Evolutionary conservation across 257 asterid species (phyloP).

Genomic region (Rhazya stricta): DNA sequence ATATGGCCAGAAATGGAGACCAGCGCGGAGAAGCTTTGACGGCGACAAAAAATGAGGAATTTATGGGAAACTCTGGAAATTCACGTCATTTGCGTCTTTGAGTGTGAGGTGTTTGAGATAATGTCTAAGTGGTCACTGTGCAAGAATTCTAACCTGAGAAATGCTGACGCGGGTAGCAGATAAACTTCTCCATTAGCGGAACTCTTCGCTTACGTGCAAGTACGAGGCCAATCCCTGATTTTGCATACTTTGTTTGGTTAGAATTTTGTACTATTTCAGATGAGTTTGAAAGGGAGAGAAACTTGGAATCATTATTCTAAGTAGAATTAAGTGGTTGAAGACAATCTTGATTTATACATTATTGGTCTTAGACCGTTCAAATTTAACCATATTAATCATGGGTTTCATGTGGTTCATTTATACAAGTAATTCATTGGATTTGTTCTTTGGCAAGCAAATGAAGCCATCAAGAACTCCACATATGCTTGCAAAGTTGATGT

Average conservation of each 20-base stretch:
- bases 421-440: conserved; percentile 5
- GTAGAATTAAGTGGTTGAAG: background rate
- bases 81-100: background rate
- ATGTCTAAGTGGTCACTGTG: background rate
- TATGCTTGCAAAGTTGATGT: background rate
- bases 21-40: background rate
- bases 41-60: conserved; percentile 9
- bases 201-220: conserved; percentile 2
- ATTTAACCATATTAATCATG: background rate
- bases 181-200: background rate
- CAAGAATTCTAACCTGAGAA: background rate
- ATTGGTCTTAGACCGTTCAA: background rate
- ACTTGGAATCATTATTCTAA: background rate
- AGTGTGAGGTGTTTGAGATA: background rate
- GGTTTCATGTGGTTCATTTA: background rate
- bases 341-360: background rate
- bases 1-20: conserved; percentile 7
- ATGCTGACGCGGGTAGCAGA: background rate
- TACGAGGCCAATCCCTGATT: background rate
- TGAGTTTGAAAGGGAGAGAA: background rate
- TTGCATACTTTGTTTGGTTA: background rate
- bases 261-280: background rate
- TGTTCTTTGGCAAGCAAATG: background rate
- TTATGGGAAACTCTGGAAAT: background rate
- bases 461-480: background rate